A percentile compares a stretch with the other conserved stretches of the same genome.
Evolutionary conservation across 2,329 filamentous ascomycete genomes (phyloP).

Genomic region (Sporothrix inflata): DNA sequence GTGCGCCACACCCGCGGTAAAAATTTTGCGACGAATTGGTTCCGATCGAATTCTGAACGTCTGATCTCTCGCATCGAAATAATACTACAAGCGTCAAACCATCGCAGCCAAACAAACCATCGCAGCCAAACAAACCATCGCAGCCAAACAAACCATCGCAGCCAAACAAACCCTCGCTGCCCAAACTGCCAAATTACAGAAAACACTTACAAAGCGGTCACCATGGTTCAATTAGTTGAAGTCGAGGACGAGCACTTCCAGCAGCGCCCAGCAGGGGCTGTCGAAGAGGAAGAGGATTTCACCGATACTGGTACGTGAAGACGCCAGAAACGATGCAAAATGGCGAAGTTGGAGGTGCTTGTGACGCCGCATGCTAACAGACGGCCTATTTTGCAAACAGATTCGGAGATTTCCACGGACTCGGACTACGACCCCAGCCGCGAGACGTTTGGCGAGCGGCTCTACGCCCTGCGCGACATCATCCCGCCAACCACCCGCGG

Average conservation of each 20-base stretch:
- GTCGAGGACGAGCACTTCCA: conserved; percentile 96
- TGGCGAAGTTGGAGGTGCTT: not conserved
- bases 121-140: too few species aligned
- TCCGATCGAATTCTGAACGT: conserved; percentile 7
- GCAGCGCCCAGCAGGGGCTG: conserved; percentile 65
- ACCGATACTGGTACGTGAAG: conserved; percentile 77
- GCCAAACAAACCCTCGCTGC: not conserved
- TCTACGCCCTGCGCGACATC: conserved; percentile 75
- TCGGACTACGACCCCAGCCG: conserved; percentile 66
- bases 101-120: not conserved
- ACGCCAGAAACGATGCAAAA: not conserved
- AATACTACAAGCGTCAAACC: not conserved
- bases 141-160: not conserved
- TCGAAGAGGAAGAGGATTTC: conserved; percentile 84
- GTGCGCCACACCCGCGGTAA: conserved; percentile 10
- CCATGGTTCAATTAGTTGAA: conserved; percentile 95
- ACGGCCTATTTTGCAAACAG: conserved; percentile 46
- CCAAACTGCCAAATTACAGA: not conserved
- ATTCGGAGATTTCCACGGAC: conserved; percentile 83
- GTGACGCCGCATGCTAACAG: not conserved
- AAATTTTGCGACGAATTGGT: conserved; percentile 23
- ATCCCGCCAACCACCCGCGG: conserved; percentile 72
- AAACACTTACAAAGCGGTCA: conserved; percentile 20
- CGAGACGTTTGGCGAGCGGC: conserved; percentile 67
- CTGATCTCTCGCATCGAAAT: not conserved